Conservation (phyloP, 805 yeast genomes). For the Cyberlindnera samutprakarnensis region DNA sequence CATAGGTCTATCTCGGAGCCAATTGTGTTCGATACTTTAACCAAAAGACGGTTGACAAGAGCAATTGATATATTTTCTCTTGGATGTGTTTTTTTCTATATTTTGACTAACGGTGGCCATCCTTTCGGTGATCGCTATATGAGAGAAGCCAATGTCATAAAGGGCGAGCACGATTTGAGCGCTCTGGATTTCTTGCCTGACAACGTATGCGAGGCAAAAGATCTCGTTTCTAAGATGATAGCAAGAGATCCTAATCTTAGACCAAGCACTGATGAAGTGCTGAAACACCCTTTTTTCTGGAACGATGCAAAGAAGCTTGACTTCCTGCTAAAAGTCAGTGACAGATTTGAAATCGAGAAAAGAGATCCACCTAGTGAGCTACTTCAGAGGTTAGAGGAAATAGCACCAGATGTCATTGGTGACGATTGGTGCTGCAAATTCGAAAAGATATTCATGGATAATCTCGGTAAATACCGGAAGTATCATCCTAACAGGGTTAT, state of each 20-base stretch:
- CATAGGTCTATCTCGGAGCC: conserved; percentile 24
- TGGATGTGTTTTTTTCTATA: conserved; percentile 91
- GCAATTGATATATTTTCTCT: conserved; percentile 91
- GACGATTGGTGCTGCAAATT: conserved; percentile 75
- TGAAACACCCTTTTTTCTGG: conserved; percentile 93
- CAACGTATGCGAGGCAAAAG: conserved; percentile 59
- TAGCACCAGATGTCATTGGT: conserved; percentile 43
- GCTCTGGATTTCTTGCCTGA: conserved; percentile 17
- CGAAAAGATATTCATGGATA: conserved; percentile 67
- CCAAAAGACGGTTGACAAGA: conserved; percentile 63
- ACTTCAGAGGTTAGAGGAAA: conserved; percentile 45
- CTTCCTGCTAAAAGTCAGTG: conserved; percentile 81
- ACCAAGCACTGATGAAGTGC: conserved; percentile 60
- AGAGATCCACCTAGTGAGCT: conserved; percentile 71
- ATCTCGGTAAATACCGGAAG: conserved; percentile 85
- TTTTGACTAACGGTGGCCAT: conserved; percentile 75
- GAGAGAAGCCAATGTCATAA: conserved; percentile 83
- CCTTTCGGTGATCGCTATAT: conserved; percentile 92
- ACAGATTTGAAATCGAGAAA: conserved; percentile 78
- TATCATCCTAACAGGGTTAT: conserved; percentile 71
- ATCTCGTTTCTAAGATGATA: conserved; percentile 71
- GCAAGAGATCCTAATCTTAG: conserved; percentile 54
- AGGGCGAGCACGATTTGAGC: conserved; percentile 40
- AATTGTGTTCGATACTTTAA: conserved; percentile 30
- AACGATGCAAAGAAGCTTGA: conserved; percentile 61